Percentiles rank a stretch among this genome's conserved stretches.
These are phyloP conservation scores for carrot (Daucus carota) DNA, from an alignment of 129 eudicot species.

Conservation along the genomic window DNA sequence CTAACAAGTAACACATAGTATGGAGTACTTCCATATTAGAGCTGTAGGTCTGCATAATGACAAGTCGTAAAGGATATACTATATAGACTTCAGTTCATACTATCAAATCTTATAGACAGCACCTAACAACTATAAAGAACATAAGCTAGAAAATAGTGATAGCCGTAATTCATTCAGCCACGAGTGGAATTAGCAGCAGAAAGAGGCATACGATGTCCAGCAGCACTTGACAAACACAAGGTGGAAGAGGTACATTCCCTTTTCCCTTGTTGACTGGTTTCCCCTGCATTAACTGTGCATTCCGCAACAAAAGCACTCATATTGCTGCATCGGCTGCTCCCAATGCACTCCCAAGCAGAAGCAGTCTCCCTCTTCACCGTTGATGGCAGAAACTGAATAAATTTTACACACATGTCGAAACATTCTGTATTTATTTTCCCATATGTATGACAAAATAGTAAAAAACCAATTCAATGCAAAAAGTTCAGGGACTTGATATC, in stretches of 20 bases:
- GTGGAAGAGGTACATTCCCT: constrained; percentile 21
- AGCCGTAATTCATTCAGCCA: neutral
- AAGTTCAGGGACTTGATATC: neutral
- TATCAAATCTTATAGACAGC: neutral
- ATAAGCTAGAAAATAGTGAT: neutral
- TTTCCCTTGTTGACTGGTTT: neutral
- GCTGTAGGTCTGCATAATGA: neutral
- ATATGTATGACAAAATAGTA: neutral
- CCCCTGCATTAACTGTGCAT: neutral
- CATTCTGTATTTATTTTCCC: neutral
- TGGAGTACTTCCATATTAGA: neutral
- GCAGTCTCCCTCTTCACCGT: constrained; percentile 13
- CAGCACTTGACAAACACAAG: constrained; percentile 22
- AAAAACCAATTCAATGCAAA: neutral
- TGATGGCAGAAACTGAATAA: neutral
- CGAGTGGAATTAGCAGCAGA: constrained; percentile 25
- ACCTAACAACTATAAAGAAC: neutral
- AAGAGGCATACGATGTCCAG: constrained; percentile 27
- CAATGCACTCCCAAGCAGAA: constrained; percentile 5
- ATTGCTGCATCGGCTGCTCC: neutral
- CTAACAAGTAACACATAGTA: neutral
- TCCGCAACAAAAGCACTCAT: neutral
- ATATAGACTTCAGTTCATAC: neutral
- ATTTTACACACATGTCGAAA: neutral
- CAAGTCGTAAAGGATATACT: neutral